phyloP scores from a whole-genome alignment of 2,329 filamentous ascomycete species.

The Fragosphaeria purpurea region DNA sequence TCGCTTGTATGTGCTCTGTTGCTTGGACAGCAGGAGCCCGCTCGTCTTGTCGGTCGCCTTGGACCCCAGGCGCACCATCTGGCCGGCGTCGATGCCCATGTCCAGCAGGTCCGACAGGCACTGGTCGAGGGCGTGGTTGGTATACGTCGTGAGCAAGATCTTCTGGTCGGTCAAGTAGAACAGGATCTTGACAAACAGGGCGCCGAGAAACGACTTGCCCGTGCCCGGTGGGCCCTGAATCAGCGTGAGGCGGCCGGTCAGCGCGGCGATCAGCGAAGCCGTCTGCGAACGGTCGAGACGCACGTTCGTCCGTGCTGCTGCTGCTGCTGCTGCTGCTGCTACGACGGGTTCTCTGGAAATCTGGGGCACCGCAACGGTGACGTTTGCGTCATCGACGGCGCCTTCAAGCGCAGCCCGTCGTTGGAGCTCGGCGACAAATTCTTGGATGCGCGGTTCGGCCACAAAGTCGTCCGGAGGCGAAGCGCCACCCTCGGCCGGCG shows the following conservation, averaged over 20 bases:
- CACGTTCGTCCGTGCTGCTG: neutral
- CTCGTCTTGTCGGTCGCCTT: constrained; percentile 43
- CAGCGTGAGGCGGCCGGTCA: constrained; percentile 1
- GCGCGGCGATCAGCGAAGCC: constrained; percentile 32
- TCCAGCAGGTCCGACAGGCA: constrained; percentile 54
- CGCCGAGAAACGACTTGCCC: constrained; percentile 66
- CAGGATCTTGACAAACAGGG: constrained; percentile 48
- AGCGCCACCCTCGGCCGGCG: neutral
- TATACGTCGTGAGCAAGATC: constrained; percentile 58
- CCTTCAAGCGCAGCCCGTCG: no score
- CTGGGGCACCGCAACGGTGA: no score
- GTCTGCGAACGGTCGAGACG: constrained; percentile 36
- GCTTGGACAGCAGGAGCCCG: constrained; percentile 33
- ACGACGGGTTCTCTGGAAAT: no score
- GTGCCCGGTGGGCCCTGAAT: constrained; percentile 39
- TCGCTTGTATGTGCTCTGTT: constrained; percentile 21
- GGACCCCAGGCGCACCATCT: constrained; percentile 53
- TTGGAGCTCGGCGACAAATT: neutral
- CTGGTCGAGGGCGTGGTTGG: constrained; percentile 58
- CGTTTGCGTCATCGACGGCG: no score
- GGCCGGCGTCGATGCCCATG: constrained; percentile 38
- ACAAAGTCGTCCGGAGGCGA: neutral
- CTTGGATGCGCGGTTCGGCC: no score
- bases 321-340: no score
- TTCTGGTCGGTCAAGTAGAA: constrained; percentile 36